These are phyloP conservation scores for Porphyrellus cyaneotinctus DNA, from an alignment of 768 basidiomycete genomes.

Conservation along the genomic window DNA sequence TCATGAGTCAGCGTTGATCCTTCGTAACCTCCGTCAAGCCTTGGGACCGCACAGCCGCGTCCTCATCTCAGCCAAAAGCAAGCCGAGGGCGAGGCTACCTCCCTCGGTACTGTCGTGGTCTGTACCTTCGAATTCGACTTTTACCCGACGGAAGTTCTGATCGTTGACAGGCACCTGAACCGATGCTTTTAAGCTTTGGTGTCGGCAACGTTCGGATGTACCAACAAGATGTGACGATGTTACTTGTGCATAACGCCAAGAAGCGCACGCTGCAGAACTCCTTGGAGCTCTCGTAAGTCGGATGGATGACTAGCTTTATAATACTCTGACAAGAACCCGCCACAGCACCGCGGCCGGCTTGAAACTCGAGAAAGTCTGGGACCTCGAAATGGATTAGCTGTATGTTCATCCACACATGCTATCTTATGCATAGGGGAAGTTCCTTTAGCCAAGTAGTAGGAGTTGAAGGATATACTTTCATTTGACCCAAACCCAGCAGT, in stretches of 20 bases:
- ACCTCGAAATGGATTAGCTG: constrained; percentile 21
- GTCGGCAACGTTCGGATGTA: constrained; percentile 28
- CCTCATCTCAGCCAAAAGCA: constrained; percentile 24
- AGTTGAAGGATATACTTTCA: not conserved
- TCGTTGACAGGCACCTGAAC: constrained; percentile 30
- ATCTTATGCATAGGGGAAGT: not conserved
- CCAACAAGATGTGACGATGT: constrained; percentile 31
- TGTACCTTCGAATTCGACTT: not conserved
- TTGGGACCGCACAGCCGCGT: constrained; percentile 29
- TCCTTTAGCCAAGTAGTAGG: not conserved
- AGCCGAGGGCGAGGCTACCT: constrained; percentile 8
- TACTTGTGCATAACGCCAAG: constrained; percentile 28
- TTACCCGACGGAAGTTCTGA: not conserved
- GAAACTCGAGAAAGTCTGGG: constrained; percentile 29
- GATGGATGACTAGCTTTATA: not conserved
- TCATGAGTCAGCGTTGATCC: constrained; percentile 21
- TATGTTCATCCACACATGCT: constrained; percentile 18
- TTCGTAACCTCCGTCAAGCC: constrained; percentile 29
- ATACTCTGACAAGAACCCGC: constrained; percentile 1
- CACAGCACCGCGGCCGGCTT: constrained; percentile 23
- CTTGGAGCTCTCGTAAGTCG: constrained; percentile 27
- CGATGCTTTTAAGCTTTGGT: constrained; percentile 33
- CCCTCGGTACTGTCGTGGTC: constrained; percentile 15
- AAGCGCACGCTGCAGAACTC: constrained; percentile 31
- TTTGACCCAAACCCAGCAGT: not conserved